These are phyloP conservation scores for Alternaria sp. DNA, from an alignment of 2,329 filamentous ascomycete species.

Conservation along the genomic window DNA sequence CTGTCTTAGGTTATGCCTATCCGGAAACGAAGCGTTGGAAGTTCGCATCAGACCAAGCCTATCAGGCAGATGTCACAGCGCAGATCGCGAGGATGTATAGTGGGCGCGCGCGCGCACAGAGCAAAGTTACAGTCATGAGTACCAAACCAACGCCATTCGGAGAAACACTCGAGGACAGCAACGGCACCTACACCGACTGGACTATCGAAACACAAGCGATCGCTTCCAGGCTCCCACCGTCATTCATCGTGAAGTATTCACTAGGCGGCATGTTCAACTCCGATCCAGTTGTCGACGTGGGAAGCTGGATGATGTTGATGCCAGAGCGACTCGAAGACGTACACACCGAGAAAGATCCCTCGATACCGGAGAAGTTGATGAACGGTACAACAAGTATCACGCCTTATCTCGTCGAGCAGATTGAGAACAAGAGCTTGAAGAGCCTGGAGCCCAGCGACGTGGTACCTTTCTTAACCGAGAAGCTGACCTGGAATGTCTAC, in stretches of 20 bases:
- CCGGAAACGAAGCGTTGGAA: conserved; percentile 42
- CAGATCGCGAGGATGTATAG: conserved; percentile 33
- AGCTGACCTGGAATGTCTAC: conserved; percentile 38
- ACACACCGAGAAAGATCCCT: background rate
- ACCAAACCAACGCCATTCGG: background rate
- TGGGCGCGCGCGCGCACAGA: conserved; percentile 3
- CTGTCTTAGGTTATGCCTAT: conserved; percentile 42
- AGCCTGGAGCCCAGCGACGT: conserved; percentile 30
- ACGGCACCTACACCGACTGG: conserved; percentile 36
- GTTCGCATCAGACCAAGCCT: conserved; percentile 17
- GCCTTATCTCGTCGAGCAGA: conserved; percentile 28
- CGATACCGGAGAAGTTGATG: conserved; percentile 4
- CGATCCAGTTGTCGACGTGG: conserved; percentile 24
- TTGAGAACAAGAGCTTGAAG: conserved; percentile 23
- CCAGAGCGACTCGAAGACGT: background rate
- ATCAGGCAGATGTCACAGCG: conserved; percentile 15
- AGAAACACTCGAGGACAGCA: background rate
- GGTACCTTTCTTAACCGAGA: conserved; percentile 34
- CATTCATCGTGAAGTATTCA: conserved; percentile 32
- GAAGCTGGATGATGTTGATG: conserved; percentile 36
- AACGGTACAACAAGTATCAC: conserved; percentile 35
- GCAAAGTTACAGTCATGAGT: conserved; percentile 6
- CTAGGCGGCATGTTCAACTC: conserved; percentile 25
- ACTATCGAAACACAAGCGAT: conserved; percentile 23
- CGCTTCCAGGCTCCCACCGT: conserved; percentile 12